phyloP scores from a whole-genome alignment of 2,329 filamentous ascomycete genomes.

The Ciborinia camelliae region DNA sequence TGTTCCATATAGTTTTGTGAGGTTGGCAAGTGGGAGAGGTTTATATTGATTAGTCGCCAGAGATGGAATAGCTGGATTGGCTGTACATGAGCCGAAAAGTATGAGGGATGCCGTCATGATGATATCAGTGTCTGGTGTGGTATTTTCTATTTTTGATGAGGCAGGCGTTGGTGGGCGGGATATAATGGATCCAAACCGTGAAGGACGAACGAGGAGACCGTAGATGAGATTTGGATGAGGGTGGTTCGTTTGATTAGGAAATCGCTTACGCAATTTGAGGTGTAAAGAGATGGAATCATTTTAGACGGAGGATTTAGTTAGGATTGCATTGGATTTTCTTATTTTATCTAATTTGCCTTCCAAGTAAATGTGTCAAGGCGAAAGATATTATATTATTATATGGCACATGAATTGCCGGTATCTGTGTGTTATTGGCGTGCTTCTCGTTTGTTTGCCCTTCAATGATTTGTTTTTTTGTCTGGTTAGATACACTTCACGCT shows the following conservation, averaged over 20 bases:
- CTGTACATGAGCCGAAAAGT: not conserved
- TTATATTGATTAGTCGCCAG: constrained; percentile 40
- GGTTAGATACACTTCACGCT: too few species aligned
- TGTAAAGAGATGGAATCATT: not conserved
- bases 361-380: not conserved
- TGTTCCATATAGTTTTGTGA: constrained; percentile 82
- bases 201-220: not conserved
- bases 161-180: not conserved
- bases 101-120: not conserved
- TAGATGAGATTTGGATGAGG: not conserved
- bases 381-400: not conserved
- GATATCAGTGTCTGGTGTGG: not conserved
- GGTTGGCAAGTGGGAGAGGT: constrained; percentile 62
- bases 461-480: too few species aligned
- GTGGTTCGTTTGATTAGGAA: not conserved
- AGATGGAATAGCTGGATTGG: not conserved
- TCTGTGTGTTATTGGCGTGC: not conserved
- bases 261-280: not conserved
- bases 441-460: not conserved
- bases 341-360: not conserved
- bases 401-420: not conserved
- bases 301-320: not conserved
- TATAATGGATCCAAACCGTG: not conserved
- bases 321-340: not conserved
- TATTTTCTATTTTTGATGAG: constrained; percentile 1